A percentile compares a stretch with the other conserved stretches of the same genome.
Conservation (phyloP, 2,329 filamentous ascomycete genomes). For the Penicillium fuscoglaucum region DNA sequence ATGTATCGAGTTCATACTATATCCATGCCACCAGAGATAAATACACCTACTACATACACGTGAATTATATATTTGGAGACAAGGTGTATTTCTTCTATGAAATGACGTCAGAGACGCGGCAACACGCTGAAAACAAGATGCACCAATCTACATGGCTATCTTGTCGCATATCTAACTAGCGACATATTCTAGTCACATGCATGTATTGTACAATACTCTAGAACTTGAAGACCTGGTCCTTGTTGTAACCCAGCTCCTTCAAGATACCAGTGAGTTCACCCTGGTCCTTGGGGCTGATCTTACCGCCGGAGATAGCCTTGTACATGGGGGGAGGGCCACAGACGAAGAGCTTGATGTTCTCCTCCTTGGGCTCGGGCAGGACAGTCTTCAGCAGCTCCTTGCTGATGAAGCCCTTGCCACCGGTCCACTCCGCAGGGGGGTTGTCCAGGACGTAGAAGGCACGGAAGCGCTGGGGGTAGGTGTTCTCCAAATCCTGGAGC, state of each 20-base stretch:
- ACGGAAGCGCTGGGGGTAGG: conserved; percentile 90
- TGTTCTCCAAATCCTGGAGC: conserved; percentile 85
- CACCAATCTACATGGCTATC: conserved; percentile 18
- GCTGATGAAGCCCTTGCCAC: conserved; percentile 76
- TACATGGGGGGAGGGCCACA: conserved; percentile 92
- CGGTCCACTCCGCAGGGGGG: conserved; percentile 73
- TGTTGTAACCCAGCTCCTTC: conserved; percentile 77
- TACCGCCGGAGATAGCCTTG: conserved; percentile 85
- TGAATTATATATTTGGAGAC: neutral
- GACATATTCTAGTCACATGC: conserved; percentile 16
- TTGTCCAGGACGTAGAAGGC: conserved; percentile 93
- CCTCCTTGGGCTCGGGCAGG: conserved; percentile 84
- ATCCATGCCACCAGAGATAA: neutral
- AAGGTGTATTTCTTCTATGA: conserved; percentile 1
- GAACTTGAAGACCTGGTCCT: conserved; percentile 97
- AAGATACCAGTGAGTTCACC: conserved; percentile 81
- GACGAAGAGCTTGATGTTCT: conserved; percentile 94
- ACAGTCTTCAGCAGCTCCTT: conserved; percentile 96
- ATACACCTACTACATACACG: neutral
- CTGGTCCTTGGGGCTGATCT: conserved; percentile 92
- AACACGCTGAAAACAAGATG: conserved; percentile 20
- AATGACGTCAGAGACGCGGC: conserved; percentile 2
- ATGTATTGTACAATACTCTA: conserved; percentile 46
- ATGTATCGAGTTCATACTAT: neutral
- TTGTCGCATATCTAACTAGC: conserved; percentile 1